Evolutionary conservation across 2,329 filamentous ascomycete species (phyloP).

Genomic region (Fusarium caatingaense): DNA sequence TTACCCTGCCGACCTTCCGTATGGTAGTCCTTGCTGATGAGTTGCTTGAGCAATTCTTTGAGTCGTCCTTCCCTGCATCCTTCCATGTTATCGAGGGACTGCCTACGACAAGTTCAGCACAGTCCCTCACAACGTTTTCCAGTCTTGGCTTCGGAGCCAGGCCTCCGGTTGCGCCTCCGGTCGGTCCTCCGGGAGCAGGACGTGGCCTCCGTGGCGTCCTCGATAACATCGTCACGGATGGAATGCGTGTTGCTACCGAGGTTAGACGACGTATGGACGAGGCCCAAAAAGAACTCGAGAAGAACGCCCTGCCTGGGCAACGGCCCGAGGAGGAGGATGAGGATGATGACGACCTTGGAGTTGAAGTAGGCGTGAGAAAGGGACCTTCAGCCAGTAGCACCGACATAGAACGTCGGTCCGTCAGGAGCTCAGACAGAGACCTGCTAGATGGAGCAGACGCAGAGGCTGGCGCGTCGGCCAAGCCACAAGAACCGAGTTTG

Average conservation of each 20-base stretch:
- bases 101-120: slow-evolving; percentile 53
- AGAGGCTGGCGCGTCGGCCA: slow-evolving; percentile 64
- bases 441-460: slow-evolving; percentile 80
- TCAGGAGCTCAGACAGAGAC: slow-evolving; percentile 75
- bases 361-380: slow-evolving; percentile 56
- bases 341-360: slow-evolving; percentile 67
- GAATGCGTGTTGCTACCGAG: slow-evolving; percentile 94
- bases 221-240: slow-evolving; percentile 97
- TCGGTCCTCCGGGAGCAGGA: slow-evolving; percentile 61
- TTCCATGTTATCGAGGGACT: slow-evolving; percentile 85
- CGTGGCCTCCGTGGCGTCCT: slow-evolving; percentile 90
- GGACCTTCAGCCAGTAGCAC: slow-evolving; percentile 54
- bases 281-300: slow-evolving; percentile 90
- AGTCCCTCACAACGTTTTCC: slow-evolving; percentile 87
- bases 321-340: slow-evolving; percentile 77
- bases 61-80: slow-evolving; percentile 91
- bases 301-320: slow-evolving; percentile 75
- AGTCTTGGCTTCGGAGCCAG: slow-evolving; percentile 71
- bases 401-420: slow-evolving; percentile 71
- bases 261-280: slow-evolving; percentile 95
- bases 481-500: slow-evolving; percentile 49
- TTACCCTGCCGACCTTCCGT: slow-evolving; percentile 96
- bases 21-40: slow-evolving; percentile 99
- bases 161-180: slow-evolving; percentile 52
- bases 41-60: slow-evolving; percentile 95